Conservation (phyloP, 371 early-diverging fungal species). For the Amoeboaphelidium occidentale region DNA sequence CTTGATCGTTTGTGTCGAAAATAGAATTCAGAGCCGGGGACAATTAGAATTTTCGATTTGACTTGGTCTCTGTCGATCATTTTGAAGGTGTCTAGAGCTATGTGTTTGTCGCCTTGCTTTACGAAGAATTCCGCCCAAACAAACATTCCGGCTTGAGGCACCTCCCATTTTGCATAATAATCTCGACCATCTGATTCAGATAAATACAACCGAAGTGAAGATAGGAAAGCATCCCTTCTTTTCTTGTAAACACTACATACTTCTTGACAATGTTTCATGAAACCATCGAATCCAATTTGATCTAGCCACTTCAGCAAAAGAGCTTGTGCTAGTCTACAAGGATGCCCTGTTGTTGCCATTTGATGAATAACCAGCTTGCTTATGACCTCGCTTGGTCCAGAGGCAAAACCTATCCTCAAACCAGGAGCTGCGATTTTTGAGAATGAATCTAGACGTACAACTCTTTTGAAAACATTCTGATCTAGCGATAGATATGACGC, state of each 20-base stretch:
- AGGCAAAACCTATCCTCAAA: constrained; percentile 46
- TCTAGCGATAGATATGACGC: constrained; percentile 52
- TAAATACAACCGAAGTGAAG: constrained; percentile 10
- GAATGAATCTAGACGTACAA: constrained; percentile 56
- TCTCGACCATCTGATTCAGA: too few relatives aligned
- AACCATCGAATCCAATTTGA: constrained; percentile 38
- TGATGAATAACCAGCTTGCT: constrained; percentile 36
- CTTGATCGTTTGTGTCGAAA: too few relatives aligned
- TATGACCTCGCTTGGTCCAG: constrained; percentile 36
- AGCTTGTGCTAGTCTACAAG: constrained; percentile 42
- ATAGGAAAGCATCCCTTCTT: constrained; percentile 35
- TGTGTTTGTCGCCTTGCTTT: neutral
- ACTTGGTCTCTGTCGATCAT: too few relatives aligned
- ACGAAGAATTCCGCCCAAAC: constrained; percentile 36
- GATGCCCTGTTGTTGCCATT: constrained; percentile 34
- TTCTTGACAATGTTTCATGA: constrained; percentile 26
- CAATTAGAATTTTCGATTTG: too few relatives aligned
- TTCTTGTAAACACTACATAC: constrained; percentile 30
- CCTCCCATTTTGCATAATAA: constrained; percentile 31
- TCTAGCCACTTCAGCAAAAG: constrained; percentile 28
- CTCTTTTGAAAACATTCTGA: constrained; percentile 42
- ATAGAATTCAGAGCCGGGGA: too few relatives aligned
- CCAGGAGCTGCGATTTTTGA: constrained; percentile 55
- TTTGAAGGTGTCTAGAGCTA: neutral
- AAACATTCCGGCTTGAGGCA: constrained; percentile 56